These are phyloP conservation scores for Mycena citricolor DNA, from an alignment of 1,284 basidiomycete species.

Conservation along the genomic window DNA sequence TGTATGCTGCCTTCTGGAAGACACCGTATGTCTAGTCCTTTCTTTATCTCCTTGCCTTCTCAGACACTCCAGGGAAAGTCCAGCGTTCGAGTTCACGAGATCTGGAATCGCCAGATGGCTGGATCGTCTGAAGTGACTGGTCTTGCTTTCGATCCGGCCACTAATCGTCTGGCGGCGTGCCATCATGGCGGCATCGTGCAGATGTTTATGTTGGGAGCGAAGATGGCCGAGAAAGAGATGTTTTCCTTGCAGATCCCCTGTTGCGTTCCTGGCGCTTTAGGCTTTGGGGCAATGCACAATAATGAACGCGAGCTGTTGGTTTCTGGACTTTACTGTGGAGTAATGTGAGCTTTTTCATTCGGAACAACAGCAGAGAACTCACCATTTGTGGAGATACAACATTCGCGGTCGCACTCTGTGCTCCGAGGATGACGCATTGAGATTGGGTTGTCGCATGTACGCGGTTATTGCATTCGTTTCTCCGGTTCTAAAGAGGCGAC, in stretches of 20 bases:
- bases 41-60: too few relatives aligned
- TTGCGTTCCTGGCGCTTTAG: slow-evolving; percentile 18
- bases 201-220: slow-evolving; percentile 15
- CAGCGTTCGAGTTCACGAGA: slow-evolving; percentile 12
- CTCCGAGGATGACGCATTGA: slow-evolving; percentile 4
- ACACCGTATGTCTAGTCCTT: slow-evolving; percentile 3
- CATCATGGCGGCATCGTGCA: slow-evolving; percentile 21
- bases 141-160: slow-evolving; percentile 15
- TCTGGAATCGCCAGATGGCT: background rate
- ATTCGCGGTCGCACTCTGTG: slow-evolving; percentile 9
- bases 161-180: slow-evolving; percentile 18
- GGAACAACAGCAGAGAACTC: slow-evolving; percentile 5
- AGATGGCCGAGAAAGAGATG: slow-evolving; percentile 14
- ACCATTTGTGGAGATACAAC: slow-evolving; percentile 11
- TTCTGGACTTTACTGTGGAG: slow-evolving; percentile 22
- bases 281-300: slow-evolving; percentile 19
- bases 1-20: slow-evolving; percentile 12
- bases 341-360: slow-evolving; percentile 21
- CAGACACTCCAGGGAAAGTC: too few relatives aligned
- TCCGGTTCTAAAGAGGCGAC: slow-evolving; percentile 2
- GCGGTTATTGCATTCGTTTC: slow-evolving; percentile 10
- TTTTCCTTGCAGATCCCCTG: slow-evolving; percentile 20
- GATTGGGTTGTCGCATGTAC: slow-evolving; percentile 13
- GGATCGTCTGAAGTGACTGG: slow-evolving; percentile 13
- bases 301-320: slow-evolving; percentile 19